Evolutionary conservation across 495 filamentous ascomycete genomes (phyloP).

Genomic region (Neurospora sp.): DNA sequence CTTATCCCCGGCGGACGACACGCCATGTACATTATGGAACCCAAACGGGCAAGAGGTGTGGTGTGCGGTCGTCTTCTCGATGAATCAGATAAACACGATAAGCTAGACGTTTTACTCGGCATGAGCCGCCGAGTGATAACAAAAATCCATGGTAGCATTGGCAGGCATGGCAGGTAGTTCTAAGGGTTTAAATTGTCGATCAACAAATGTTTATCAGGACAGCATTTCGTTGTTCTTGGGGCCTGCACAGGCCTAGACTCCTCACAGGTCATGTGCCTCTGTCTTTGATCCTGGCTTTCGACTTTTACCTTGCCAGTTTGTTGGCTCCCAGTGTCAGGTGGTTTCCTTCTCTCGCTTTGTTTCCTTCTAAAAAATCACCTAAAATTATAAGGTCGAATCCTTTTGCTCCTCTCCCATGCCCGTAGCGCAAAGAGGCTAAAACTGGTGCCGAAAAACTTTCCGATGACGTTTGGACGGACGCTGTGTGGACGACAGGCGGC

Average conservation of each 20-base stretch:
- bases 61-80: neutral
- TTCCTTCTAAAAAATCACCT: neutral
- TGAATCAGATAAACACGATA: neutral
- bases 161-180: neutral
- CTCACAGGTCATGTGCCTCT: neutral
- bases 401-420: neutral
- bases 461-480: neutral
- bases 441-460: neutral
- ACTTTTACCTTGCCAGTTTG: neutral
- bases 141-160: neutral
- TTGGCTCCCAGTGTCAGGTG: neutral
- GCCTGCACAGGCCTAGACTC: neutral
- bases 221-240: neutral
- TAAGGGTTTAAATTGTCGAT: neutral
- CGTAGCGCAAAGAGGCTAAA: neutral
- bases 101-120: neutral
- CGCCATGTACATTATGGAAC: neutral
- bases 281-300: neutral
- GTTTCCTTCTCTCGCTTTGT: neutral
- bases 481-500: slow-evolving; percentile 1
- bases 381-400: neutral
- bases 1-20: neutral
- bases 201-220: neutral
- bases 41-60: neutral
- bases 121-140: neutral